Base-by-base conservation (phyloP, 2,329 filamentous ascomycete genomes). In the Achaetomium macrosporum region DNA sequence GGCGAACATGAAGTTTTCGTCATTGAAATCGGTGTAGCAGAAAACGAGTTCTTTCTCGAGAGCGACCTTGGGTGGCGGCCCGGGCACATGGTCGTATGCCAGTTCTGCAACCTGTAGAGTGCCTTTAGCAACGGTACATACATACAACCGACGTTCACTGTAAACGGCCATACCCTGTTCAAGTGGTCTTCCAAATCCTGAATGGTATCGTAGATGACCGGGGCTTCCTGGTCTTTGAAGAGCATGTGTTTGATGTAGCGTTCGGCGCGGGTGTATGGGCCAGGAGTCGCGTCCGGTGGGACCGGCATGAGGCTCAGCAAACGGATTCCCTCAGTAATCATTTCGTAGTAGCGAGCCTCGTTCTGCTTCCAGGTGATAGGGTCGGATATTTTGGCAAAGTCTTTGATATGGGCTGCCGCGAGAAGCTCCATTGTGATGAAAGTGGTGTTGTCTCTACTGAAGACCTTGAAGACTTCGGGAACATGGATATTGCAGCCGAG, bases 381-480 rank as follows among this genome's bases (percentile, higher is more conserved):
- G 15, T 51, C 42, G 17, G 29, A 36, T 39, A 17, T 31, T 36
- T 33, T 33, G 37, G 36, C 33, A 33, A 35, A 16, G 17, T 44
- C 20, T n/a, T 41, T 17, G 50, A 52, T 13, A 5, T n/a, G 36
- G 16, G 36, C 39, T 42, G 43, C 50, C 12, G 19, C 20, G 39
- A 52, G 29, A 42, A 52, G 39, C 31, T 52, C 20, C 43, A 52
- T 52, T 11, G 43, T 36, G 36, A 52, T 46, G 37, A 47, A 52
- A 10, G 50, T 52, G 9, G 20, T 11, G 20, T 36, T 20, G 36
- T 42, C 29, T 40, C 30, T 42, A 8, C 15, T 47, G 43, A 52
- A 52, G 29, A 52, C 29, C 50, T 42, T 52, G 43, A 42, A 52
- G 42, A 52, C 50, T 29, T 52, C 44, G 43, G 50, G 50, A 39